phyloP scores from a whole-genome alignment of 148 eudicot species.

The Silene uniflora region DNA sequence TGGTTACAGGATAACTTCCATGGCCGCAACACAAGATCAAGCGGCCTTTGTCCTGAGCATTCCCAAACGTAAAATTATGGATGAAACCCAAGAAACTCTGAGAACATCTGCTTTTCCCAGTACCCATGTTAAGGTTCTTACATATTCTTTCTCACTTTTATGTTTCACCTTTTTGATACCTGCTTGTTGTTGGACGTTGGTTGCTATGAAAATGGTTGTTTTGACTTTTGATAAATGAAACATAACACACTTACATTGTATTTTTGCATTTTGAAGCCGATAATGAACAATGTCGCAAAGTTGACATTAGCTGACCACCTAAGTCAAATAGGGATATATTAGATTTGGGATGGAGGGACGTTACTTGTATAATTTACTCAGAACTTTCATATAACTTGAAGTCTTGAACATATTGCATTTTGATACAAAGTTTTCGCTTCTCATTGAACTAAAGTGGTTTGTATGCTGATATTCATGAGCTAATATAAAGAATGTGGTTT shows the following conservation, averaged over 20 bases:
- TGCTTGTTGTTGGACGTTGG: neutral
- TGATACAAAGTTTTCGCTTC: too few species aligned
- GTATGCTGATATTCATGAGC: too few species aligned
- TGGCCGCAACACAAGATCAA: conserved; percentile 94
- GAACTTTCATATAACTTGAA: too few species aligned
- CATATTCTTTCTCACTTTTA: conserved; percentile 1
- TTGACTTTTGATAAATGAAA: neutral
- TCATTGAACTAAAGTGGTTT: too few species aligned
- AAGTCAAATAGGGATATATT: too few species aligned
- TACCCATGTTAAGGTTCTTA: conserved; percentile 79
- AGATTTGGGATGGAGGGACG: too few species aligned
- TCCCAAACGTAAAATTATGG: conserved; percentile 76
- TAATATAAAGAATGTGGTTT: too few species aligned
- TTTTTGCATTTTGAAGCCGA: neutral
- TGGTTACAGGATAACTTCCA: conserved; percentile 82
- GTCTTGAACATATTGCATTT: too few species aligned
- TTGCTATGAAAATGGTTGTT: neutral
- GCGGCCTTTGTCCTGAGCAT: conserved; percentile 86
- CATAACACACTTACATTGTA: too few species aligned
- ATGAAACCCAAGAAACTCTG: conserved; percentile 89
- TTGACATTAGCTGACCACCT: too few species aligned
- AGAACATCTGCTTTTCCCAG: conserved; percentile 93
- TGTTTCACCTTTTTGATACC: neutral
- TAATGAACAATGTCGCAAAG: too few species aligned
- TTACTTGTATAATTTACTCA: too few species aligned